Evolutionary conservation across 768 basidiomycete genomes (phyloP).

Genomic region (Auriculariales sp.): DNA sequence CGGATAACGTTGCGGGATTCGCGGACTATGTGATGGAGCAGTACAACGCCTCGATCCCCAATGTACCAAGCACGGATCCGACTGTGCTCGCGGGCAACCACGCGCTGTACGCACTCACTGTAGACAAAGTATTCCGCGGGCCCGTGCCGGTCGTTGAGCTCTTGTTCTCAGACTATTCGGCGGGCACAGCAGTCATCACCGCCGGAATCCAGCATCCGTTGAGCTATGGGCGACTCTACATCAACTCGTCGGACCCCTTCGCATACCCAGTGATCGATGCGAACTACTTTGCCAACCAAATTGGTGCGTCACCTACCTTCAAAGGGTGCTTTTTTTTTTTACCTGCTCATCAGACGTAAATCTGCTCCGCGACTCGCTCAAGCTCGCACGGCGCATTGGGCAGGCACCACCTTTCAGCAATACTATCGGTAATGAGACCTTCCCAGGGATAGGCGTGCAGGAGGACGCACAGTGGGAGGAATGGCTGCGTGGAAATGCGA

Average conservation of each 20-base stretch:
- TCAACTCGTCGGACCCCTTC: constrained; percentile 20
- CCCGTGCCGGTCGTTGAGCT: background rate
- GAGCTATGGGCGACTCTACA: constrained; percentile 8
- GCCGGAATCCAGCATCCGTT: background rate
- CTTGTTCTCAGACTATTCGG: background rate
- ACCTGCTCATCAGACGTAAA: constrained; percentile 20
- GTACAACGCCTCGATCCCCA: too few species aligned
- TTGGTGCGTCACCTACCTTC: constrained; percentile 7
- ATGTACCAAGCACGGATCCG: background rate
- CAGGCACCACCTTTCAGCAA: constrained; percentile 34
- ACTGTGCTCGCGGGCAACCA: background rate
- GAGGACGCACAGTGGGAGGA: constrained; percentile 42
- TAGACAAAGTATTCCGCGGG: background rate
- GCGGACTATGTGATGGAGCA: too few species aligned
- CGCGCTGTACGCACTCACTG: background rate
- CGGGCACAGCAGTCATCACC: background rate
- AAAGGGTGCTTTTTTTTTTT: background rate
- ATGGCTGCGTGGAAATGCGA: constrained; percentile 18
- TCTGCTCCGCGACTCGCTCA: constrained; percentile 41
- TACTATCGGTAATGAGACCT: constrained; percentile 28
- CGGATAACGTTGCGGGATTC: too few species aligned
- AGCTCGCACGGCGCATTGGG: constrained; percentile 43
- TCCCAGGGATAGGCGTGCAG: constrained; percentile 33
- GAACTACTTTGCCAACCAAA: constrained; percentile 19
- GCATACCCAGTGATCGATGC: constrained; percentile 26